These are phyloP conservation scores for Vaccinium vitisidaea DNA, from an alignment of 148 eudicot species.

Conservation along the genomic window DNA sequence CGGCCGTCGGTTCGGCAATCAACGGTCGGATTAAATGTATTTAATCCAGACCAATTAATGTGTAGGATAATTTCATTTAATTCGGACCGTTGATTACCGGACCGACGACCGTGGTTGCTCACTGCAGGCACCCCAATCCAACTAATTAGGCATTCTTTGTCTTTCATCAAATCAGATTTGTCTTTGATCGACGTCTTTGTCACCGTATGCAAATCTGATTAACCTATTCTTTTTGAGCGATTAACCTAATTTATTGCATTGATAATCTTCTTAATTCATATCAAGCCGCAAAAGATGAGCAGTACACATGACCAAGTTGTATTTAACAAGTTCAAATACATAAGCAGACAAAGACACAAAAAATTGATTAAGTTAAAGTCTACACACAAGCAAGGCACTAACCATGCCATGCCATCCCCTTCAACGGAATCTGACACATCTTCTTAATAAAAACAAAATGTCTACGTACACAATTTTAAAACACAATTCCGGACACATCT, in stretches of 20 bases:
- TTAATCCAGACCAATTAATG: no score
- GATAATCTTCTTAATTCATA: not conserved
- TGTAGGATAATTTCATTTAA: no score
- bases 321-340: not conserved
- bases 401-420: constrained; percentile 4
- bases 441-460: not conserved
- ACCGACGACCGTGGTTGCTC: no score
- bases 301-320: not conserved
- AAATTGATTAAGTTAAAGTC: not conserved
- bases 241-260: not conserved
- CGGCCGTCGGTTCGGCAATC: no score
- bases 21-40: no score
- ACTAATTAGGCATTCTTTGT: not conserved
- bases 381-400: not conserved
- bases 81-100: no score
- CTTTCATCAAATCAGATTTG: not conserved
- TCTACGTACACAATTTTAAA: no score
- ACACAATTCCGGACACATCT: no score
- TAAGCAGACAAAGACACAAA: not conserved
- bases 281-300: not conserved
- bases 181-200: not conserved
- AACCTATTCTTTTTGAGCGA: not conserved
- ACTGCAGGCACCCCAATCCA: not conserved
- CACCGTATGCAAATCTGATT: not conserved
- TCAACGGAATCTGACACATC: not conserved